These are phyloP conservation scores for Termitomyces sp. DNA, from an alignment of 768 basidiomycete genomes.

Conservation along the genomic window DNA sequence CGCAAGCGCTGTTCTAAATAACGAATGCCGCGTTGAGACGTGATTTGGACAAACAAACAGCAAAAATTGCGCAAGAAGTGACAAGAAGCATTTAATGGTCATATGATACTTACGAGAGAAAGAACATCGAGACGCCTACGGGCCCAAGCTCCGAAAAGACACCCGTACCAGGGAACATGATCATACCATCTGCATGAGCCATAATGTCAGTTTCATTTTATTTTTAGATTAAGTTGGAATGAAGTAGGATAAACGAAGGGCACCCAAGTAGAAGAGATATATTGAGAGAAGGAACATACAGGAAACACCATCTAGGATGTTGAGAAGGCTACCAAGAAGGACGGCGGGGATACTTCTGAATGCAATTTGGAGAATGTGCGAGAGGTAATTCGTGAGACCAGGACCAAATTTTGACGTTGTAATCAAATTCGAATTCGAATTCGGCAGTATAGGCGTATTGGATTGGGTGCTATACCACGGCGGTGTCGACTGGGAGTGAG, in stretches of 20 bases:
- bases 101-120: slow-evolving; percentile 68
- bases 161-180: slow-evolving; percentile 83
- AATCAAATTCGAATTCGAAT: background rate
- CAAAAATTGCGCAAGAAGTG: background rate
- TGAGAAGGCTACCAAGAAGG: slow-evolving; percentile 80
- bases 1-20: slow-evolving; percentile 34
- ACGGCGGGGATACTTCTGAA: slow-evolving; percentile 71
- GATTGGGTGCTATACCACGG: background rate
- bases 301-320: slow-evolving; percentile 90
- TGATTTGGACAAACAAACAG: background rate
- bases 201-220: too few relatives aligned
- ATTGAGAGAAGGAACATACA: slow-evolving; percentile 45
- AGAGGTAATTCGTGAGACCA: background rate
- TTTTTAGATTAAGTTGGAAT: background rate
- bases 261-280: too few relatives aligned
- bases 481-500: background rate
- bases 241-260: background rate
- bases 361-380: slow-evolving; percentile 14
- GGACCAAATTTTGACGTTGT: background rate
- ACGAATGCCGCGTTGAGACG: too few relatives aligned
- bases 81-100: too few relatives aligned
- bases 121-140: slow-evolving; percentile 94
- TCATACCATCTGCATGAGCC: slow-evolving; percentile 80
- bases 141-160: slow-evolving; percentile 80
- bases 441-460: background rate